A percentile compares a stretch with the other conserved stretches of the same genome.
Conservation (phyloP, 805 yeast species). For the Scheffersomyces stipitis region DNA sequence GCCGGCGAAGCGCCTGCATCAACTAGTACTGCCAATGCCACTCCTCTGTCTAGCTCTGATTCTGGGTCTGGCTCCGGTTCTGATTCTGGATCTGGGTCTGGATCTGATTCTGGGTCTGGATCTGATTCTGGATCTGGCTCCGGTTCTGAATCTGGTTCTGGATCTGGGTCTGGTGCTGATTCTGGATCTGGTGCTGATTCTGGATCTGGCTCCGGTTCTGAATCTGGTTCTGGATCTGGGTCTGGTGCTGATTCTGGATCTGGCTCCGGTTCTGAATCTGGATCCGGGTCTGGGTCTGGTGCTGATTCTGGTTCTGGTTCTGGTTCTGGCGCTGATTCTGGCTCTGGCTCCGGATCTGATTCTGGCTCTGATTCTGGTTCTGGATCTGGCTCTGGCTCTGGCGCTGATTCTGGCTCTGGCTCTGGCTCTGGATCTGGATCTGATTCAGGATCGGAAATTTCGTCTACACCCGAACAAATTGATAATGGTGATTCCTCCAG, state of each 20-base stretch:
- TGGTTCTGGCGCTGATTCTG: constrained; percentile 1
- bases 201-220: neutral
- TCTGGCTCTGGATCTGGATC: neutral
- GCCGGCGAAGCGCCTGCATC: constrained; percentile 1
- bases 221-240: constrained; percentile 4
- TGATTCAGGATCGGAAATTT: neutral
- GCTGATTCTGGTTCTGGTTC: neutral
- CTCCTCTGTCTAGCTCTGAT: neutral
- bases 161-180: neutral
- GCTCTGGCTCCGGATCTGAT: constrained; percentile 1
- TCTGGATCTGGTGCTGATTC: neutral
- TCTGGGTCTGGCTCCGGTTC: constrained; percentile 1
- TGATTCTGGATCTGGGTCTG: constrained; percentile 4
- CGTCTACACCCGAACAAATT: no score
- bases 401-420: constrained; percentile 1
- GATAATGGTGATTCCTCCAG: neutral
- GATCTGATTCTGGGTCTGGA: constrained; percentile 2
- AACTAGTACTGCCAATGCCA: neutral
- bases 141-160: constrained; percentile 3
- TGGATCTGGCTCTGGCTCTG: constrained; percentile 3
- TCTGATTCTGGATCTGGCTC: constrained; percentile 4
- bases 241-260: constrained; percentile 3
- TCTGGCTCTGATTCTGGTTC: constrained; percentile 4
- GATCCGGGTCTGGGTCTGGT: constrained; percentile 1
- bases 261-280: constrained; percentile 2